These are phyloP conservation scores for Kluyveromyces marxianus DNA, from an alignment of 1,139 yeast genomes.

Conservation along the genomic window DNA sequence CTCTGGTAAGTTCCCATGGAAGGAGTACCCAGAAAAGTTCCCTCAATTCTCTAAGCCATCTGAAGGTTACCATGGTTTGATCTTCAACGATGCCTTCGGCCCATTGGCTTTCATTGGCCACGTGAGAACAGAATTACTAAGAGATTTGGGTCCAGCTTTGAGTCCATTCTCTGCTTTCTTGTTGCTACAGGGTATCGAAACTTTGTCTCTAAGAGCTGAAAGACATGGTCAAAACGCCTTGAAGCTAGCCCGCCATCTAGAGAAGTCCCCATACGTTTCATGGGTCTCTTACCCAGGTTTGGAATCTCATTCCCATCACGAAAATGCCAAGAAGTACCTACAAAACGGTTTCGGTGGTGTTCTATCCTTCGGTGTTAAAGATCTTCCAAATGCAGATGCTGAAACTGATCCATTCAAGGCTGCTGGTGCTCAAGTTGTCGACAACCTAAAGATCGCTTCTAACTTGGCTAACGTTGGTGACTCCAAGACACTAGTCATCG, in stretches of 20 bases:
- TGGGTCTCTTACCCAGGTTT: slow-evolving; percentile 94
- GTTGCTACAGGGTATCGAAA: slow-evolving; percentile 85
- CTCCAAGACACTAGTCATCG: slow-evolving; percentile 86
- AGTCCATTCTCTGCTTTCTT: slow-evolving; percentile 87
- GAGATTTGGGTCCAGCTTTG: slow-evolving; percentile 87
- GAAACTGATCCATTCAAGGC: slow-evolving; percentile 53
- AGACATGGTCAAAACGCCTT: slow-evolving; percentile 85
- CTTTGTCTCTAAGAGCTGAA: slow-evolving; percentile 86
- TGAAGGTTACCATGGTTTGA: slow-evolving; percentile 87
- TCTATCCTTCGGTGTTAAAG: slow-evolving; percentile 81
- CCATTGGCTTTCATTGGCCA: slow-evolving; percentile 72
- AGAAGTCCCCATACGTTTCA: slow-evolving; percentile 60
- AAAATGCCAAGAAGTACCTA: slow-evolving; percentile 74
- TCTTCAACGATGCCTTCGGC: slow-evolving; percentile 76
- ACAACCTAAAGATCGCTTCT: slow-evolving; percentile 71
- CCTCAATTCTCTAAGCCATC: slow-evolving; percentile 89
- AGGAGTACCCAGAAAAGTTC: slow-evolving; percentile 72
- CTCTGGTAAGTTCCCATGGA: slow-evolving; percentile 90
- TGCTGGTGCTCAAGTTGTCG: slow-evolving; percentile 78
- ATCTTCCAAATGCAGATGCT: slow-evolving; percentile 38
- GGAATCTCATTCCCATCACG: slow-evolving; percentile 74
- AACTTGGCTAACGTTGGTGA: slow-evolving; percentile 97
- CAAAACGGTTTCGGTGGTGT: slow-evolving; percentile 78
- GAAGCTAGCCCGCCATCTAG: slow-evolving; percentile 70
- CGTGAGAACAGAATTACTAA: slow-evolving; percentile 74